Evolutionary conservation across 345 rosid genomes (phyloP).

Genomic region (Boechera retrofracta): DNA sequence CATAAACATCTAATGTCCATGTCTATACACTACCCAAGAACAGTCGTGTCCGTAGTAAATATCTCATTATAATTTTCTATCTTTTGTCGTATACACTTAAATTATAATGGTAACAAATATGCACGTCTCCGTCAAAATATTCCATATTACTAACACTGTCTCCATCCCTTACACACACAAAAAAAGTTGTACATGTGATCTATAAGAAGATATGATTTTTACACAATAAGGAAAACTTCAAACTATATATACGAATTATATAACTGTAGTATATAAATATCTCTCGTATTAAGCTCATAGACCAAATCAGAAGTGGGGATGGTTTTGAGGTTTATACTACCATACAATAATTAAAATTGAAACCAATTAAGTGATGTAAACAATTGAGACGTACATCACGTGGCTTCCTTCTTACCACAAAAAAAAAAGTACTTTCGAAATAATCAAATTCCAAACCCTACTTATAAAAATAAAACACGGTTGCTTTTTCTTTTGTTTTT

Average conservation of each 20-base stretch:
- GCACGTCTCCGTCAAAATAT: constrained; percentile 10
- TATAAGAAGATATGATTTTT: too few relatives aligned
- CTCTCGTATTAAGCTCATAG: not conserved
- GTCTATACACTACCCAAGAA: not conserved
- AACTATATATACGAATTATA: not conserved
- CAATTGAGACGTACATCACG: not conserved
- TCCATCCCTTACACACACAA: not conserved
- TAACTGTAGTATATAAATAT: not conserved
- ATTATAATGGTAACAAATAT: constrained; percentile 13
- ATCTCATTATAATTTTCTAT: not conserved
- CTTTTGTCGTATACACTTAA: constrained; percentile 22
- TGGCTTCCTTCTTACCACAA: constrained; percentile 3
- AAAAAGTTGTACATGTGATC: not conserved
- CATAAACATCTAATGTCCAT: not conserved
- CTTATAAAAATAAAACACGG: not conserved
- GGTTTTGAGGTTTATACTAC: not conserved
- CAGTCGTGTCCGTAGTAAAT: not conserved
- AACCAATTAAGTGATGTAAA: not conserved
- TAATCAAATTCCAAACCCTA: constrained; percentile 3
- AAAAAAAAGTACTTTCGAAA: not conserved
- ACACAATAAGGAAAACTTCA: not conserved
- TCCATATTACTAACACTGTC: constrained; percentile 11
- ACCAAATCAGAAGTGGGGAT: not conserved
- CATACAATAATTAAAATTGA: not conserved
- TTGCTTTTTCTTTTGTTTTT: too few relatives aligned